Base-by-base conservation (phyloP, 2,329 filamentous ascomycete species). In the Fusarium multiceps region DNA sequence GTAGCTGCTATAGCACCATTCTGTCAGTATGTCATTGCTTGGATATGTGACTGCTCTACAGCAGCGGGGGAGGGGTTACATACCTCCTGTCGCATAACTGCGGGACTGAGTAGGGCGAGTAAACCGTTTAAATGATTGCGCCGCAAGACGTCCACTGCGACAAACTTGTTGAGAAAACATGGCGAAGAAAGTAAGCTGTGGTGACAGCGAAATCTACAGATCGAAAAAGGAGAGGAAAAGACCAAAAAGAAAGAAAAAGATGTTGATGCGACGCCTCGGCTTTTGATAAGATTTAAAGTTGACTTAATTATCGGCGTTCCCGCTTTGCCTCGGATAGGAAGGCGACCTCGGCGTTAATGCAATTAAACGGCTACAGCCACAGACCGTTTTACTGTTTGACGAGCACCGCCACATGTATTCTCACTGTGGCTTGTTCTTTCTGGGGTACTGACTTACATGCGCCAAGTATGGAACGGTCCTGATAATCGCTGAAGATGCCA, bases 71-170 rank as follows among this genome's bases (percentile, higher is more conserved):
- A 48, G n/a, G 32, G 30, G 41, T 47, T 27, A 72, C 74, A 70
- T 53, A 77, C 76, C 73, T 60, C 72, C 72, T 41, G 74, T 57
- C 27, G 71, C 70, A 65, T 79, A 78, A 58, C 69, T 59, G 55
- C 75, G 76, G 58, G 59, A 61, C 49, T 71, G 72, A 18, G 48
- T 58, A 25, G 49, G 21, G n/a, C 56, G 65, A 60, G 55, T 58
- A 54, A 73, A 59, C 34, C 69, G 69, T 59, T 68, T 60, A n/a
- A 64, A 66, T 10, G 64, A 58, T 59, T 76, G 76, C 59, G 70
- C 69, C 21, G 75, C 53, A 40, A 72, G 70, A 30, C 74, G 75
- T 50, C 69, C 69, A 28, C 60, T 66, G 50, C 69, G 77, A 61
- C 69, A 62, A 59, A 76, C 51, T 47, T 72, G 68, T 18, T 70